A percentile compares a stretch with the other conserved stretches of the same genome.
These are phyloP conservation scores for Hypsizygus ulmarius DNA, from an alignment of 1,284 basidiomycete genomes.

Conservation along the genomic window DNA sequence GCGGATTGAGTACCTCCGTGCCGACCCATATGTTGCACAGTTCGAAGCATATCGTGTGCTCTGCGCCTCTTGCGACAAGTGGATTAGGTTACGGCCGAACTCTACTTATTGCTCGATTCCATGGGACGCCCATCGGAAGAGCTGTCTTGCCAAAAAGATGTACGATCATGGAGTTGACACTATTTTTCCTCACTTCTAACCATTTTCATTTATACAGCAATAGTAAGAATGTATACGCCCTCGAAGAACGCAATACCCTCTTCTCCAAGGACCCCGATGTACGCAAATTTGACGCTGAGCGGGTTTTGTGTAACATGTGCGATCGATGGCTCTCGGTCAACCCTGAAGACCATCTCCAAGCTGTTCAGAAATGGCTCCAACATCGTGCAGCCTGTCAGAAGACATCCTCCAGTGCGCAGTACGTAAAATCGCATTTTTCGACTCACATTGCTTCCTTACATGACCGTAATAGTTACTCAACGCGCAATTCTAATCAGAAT, in stretches of 20 bases:
- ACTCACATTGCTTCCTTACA: not conserved
- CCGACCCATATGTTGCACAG: conserved; percentile 72
- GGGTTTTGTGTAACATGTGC: conserved; percentile 65
- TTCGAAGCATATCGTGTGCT: conserved; percentile 78
- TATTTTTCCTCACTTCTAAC: conserved; percentile 3
- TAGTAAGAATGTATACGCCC: conserved; percentile 50
- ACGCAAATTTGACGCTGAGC: conserved; percentile 67
- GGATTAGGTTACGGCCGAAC: conserved; percentile 77
- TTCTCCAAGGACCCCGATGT: conserved; percentile 64
- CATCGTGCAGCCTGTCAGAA: conserved; percentile 50
- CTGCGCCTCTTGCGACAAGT: conserved; percentile 75
- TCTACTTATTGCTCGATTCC: conserved; percentile 83
- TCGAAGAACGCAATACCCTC: conserved; percentile 55
- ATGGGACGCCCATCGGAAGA: conserved; percentile 75
- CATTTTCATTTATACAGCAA: conserved; percentile 29
- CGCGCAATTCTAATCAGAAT: not conserved
- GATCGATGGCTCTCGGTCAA: conserved; percentile 61
- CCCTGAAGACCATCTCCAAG: conserved; percentile 49
- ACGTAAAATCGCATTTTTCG: not conserved
- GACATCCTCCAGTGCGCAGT: conserved; percentile 12
- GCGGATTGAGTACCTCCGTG: conserved; percentile 67
- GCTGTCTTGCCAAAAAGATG: conserved; percentile 73
- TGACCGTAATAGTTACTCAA: not conserved
- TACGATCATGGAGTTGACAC: conserved; percentile 24
- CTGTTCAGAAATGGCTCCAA: conserved; percentile 51